phyloP scores from a whole-genome alignment of 805 yeast species.

The Sugiyamaella mastotermitis region DNA sequence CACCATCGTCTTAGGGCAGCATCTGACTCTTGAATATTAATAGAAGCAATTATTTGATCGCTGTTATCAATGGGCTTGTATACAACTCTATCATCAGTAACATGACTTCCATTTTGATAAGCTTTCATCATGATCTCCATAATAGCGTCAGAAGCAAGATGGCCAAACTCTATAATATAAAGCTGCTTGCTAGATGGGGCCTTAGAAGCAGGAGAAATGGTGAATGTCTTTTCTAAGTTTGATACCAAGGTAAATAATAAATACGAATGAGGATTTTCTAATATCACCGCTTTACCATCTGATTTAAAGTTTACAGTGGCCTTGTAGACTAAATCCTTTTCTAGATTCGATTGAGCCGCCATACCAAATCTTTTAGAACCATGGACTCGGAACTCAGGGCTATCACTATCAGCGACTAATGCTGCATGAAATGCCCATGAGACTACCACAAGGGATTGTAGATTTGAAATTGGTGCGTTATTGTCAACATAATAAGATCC shows the following conservation, averaged over 20 bases:
- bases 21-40: constrained; percentile 29
- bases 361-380: constrained; percentile 64
- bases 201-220: constrained; percentile 55
- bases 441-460: constrained; percentile 46
- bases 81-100: constrained; percentile 41
- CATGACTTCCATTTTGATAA: constrained; percentile 52
- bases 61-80: constrained; percentile 31
- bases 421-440: constrained; percentile 89
- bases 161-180: constrained; percentile 43
- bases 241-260: constrained; percentile 51
- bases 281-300: constrained; percentile 8
- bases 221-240: constrained; percentile 54
- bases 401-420: constrained; percentile 72
- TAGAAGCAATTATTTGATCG: constrained; percentile 5
- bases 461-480: constrained; percentile 31
- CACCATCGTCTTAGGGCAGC: constrained; percentile 48
- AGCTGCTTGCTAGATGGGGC: constrained; percentile 36
- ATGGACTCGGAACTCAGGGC: constrained; percentile 53
- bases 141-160: constrained; percentile 32
- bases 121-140: constrained; percentile 53
- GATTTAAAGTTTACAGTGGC: constrained; percentile 33
- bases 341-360: constrained; percentile 57
- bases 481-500: constrained; percentile 21
- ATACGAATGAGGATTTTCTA: constrained; percentile 48
- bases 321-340: constrained; percentile 44